These are phyloP conservation scores for Coemansia sp. DNA, from an alignment of 192 early-diverging fungal genomes.

Conservation along the genomic window DNA sequence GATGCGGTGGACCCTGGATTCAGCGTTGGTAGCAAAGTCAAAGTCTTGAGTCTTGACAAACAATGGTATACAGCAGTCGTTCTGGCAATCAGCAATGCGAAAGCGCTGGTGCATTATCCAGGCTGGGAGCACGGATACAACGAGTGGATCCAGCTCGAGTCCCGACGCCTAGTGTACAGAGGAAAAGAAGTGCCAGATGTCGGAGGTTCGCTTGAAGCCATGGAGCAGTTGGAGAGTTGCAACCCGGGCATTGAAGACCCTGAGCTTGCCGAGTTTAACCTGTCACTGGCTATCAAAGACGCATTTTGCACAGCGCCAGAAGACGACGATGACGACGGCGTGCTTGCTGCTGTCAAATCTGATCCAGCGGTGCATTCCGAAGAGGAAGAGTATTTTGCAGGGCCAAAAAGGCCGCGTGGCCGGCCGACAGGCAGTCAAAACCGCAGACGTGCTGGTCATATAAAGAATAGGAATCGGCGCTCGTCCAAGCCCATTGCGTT, in stretches of 20 bases:
- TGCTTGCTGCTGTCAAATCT: not conserved
- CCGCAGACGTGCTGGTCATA: constrained; percentile 36
- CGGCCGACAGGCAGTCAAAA: constrained; percentile 32
- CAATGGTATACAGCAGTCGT: constrained; percentile 40
- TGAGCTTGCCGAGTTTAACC: constrained; percentile 23
- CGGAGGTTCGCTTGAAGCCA: constrained; percentile 6
- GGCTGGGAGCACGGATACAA: constrained; percentile 46
- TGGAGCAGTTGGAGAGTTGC: constrained; percentile 11
- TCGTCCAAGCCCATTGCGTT: not conserved
- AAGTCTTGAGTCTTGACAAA: constrained; percentile 32
- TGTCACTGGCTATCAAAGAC: constrained; percentile 5
- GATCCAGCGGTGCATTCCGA: constrained; percentile 1
- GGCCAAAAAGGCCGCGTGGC: constrained; percentile 9
- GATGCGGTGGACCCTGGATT: constrained; percentile 14
- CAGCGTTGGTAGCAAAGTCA: constrained; percentile 27
- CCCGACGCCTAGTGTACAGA: constrained; percentile 26
- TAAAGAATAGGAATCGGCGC: constrained; percentile 15
- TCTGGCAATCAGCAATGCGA: constrained; percentile 20
- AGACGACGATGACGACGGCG: not conserved
- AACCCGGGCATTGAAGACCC: not conserved
- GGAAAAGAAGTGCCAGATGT: constrained; percentile 13
- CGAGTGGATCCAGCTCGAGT: constrained; percentile 47
- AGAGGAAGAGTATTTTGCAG: not conserved
- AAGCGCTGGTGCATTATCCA: constrained; percentile 42
- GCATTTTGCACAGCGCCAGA: not conserved